Evolutionary conservation across 148 eudicot species (phyloP), one percentile per base, ranked within the genome.

Genomic region (Suaeda aralocaspica): DNA sequence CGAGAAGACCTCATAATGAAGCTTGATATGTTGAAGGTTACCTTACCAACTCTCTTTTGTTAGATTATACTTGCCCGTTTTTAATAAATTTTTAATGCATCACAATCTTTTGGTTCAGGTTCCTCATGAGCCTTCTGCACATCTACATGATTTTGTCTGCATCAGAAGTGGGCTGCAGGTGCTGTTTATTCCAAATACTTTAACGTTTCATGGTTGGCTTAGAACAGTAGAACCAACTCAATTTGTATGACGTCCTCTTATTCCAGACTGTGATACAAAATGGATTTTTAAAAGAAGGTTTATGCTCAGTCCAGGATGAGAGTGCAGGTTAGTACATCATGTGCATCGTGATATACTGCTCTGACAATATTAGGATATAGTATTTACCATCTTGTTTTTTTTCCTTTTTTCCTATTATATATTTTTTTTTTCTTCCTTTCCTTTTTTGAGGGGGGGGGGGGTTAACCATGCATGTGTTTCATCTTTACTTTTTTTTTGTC

Each of bases 261-360:
- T 76, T 74, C 33, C 83, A 93, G 98, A 67, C 28, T 72, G 87
- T 93, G 68, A 77, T 90, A 69, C 92, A 90, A 87, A 84, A 80
- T 82, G 98, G 95, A 52, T 80, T 93, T 74, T 84, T 93, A 29
- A 85, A 78, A 85, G 88, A 88, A 64, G 98, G 98, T 62, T 74
- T 88, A 63, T 93, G 95, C 74, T 90, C 98, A 11, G 98, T 93
- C 81, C 96, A 93, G 77, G 98, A 93, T 70, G 95, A 93, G 77
- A 93, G 96, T 83, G 98, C 98, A 77, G 95, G 98, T 90, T 50
- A 52, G 77, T 58, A 53, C 64, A 46, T 67, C 42, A 9, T 39
- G 26, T 29, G 7, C 33, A 41, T 56, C 36, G 56, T 70, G 33
- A 62, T 45, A 21, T 62, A 21, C 59, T 45, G 21, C 46, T n/a